A percentile compares a stretch with the other conserved stretches of the same genome.
Conservation (phyloP, 306 rosid genomes). For the Castanea mollissima region DNA sequence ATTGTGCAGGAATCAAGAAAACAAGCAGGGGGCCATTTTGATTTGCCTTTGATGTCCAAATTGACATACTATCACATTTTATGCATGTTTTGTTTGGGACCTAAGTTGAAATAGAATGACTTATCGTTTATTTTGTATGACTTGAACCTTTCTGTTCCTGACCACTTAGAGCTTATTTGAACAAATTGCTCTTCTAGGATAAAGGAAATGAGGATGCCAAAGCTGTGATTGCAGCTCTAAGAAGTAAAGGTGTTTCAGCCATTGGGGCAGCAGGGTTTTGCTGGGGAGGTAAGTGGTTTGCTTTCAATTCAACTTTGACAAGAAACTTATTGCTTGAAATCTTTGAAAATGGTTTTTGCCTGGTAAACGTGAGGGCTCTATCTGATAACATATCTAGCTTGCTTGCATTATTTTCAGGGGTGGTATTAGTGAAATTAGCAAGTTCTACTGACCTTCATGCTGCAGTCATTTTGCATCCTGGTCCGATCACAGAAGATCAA, state of each 20-base stretch:
- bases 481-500: conserved; percentile 19
- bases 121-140: too few relatives aligned
- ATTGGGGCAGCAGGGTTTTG: conserved; percentile 66
- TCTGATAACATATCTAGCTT: not conserved
- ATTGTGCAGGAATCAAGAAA: too few relatives aligned
- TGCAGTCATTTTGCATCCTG: conserved; percentile 48
- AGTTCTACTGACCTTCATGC: conserved; percentile 34
- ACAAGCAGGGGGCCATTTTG: too few relatives aligned
- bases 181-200: conserved; percentile 28
- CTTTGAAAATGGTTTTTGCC: not conserved
- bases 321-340: not conserved
- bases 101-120: not conserved
- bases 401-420: conserved; percentile 26
- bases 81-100: not conserved
- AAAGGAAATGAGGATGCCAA: conserved; percentile 46
- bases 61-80: not conserved
- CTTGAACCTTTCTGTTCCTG: too few relatives aligned
- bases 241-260: conserved; percentile 44
- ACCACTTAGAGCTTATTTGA: not conserved
- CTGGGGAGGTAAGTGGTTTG: conserved; percentile 50
- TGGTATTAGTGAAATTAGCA: conserved; percentile 37
- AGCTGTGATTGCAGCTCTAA: conserved; percentile 47
- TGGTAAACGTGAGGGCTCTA: not conserved
- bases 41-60: too few relatives aligned
- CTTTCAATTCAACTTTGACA: conserved; percentile 1